These are phyloP conservation scores for Russula griseocarnosa DNA, from an alignment of 768 basidiomycete species.

Conservation along the genomic window DNA sequence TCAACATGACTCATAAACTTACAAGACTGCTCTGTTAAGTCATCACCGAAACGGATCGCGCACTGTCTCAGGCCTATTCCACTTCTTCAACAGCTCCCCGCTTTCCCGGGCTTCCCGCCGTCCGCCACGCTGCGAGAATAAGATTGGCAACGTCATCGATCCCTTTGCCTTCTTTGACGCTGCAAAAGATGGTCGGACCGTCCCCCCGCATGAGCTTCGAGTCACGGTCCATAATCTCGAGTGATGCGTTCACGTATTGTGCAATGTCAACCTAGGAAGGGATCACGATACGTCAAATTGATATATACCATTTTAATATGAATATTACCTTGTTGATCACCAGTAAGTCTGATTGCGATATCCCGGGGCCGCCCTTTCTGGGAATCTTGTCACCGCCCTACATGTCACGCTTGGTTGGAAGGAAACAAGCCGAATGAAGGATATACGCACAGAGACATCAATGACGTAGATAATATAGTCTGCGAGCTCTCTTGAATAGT, in stretches of 20 bases:
- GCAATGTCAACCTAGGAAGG: conserved; percentile 81
- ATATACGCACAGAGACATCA: conserved; percentile 64
- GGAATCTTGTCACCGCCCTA: conserved; percentile 98
- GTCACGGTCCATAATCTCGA: conserved; percentile 93
- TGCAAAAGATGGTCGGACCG: conserved; percentile 90
- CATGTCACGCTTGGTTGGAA: background rate
- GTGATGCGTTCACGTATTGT: conserved; percentile 84
- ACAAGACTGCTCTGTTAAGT: background rate
- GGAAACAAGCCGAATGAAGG: too few species aligned
- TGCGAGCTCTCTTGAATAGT: conserved; percentile 93
- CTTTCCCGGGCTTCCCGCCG: conserved; percentile 69
- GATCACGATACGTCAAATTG: background rate
- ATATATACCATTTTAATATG: background rate
- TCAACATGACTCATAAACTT: background rate
- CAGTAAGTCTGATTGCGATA: conserved; percentile 91
- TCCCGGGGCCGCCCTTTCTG: conserved; percentile 95
- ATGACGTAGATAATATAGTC: conserved; percentile 97
- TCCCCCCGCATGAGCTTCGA: conserved; percentile 90
- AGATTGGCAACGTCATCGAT: conserved; percentile 79
- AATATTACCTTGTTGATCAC: conserved; percentile 84
- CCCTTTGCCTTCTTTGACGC: conserved; percentile 72
- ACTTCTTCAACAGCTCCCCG: conserved; percentile 35
- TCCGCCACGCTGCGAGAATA: conserved; percentile 84
- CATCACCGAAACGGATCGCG: background rate
- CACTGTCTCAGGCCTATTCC: conserved; percentile 4